phyloP scores from a whole-genome alignment of 225 moss, liverwort and hornwort species.

The Bryoerythrophyllum caledonicum region DNA sequence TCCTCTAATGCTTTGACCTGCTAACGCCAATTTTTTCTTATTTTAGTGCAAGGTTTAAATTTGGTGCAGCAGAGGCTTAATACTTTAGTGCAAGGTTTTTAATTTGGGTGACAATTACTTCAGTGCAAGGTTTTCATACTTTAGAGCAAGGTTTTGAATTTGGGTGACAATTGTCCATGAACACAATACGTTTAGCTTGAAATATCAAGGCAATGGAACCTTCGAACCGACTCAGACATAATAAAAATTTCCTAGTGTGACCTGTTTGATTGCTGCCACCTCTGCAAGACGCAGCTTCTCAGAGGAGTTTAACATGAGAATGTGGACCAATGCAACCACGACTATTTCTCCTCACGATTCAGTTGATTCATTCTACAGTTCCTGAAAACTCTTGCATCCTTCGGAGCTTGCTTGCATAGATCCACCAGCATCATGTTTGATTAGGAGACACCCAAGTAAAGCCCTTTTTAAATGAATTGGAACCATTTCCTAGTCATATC shows the following conservation, averaged over 20 bases:
- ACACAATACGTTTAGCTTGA: not conserved
- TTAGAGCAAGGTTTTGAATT: too few relatives aligned
- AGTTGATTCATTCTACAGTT: not conserved
- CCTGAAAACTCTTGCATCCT: conserved; percentile 26
- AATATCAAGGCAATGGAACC: not conserved
- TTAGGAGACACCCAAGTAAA: conserved; percentile 10
- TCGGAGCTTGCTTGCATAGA: conserved; percentile 24
- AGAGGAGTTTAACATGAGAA: not conserved
- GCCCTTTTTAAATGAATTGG: not conserved
- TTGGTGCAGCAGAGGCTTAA: too few relatives aligned
- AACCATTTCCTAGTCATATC: not conserved
- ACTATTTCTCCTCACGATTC: not conserved
- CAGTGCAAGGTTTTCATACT: too few relatives aligned
- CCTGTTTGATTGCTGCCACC: conserved; percentile 30
- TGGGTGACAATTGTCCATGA: not conserved
- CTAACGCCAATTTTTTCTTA: not conserved
- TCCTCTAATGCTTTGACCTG: conserved; percentile 33
- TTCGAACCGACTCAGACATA: not conserved
- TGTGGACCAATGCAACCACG: not conserved
- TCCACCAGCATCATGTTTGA: conserved; percentile 17
- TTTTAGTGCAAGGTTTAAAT: not conserved
- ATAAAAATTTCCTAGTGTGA: not conserved
- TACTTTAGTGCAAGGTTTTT: too few relatives aligned
- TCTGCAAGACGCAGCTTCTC: conserved; percentile 13
- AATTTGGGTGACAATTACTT: too few relatives aligned